Conservation (phyloP, 2,329 filamentous ascomycete genomes). For the Botryotinia globosa region DNA sequence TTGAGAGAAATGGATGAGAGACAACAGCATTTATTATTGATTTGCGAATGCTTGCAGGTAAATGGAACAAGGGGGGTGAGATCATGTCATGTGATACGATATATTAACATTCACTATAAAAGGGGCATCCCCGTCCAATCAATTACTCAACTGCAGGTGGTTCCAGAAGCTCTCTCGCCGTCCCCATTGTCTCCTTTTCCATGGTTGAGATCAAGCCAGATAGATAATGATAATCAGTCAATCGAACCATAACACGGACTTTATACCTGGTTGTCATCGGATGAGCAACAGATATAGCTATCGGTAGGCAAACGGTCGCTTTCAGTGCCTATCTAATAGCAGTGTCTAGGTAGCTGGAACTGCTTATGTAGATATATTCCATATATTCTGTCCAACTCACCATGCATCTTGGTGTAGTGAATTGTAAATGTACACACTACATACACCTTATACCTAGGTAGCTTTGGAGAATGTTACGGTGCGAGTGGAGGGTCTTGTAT, state of each 20-base stretch:
- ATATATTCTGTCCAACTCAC: conserved; percentile 10
- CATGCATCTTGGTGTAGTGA: conserved; percentile 1
- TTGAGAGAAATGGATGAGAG: background rate
- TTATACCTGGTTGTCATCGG: background rate
- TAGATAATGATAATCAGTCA: background rate
- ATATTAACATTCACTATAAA: background rate
- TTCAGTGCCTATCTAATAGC: background rate
- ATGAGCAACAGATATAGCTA: background rate
- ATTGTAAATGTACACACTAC: background rate
- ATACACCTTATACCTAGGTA: background rate
- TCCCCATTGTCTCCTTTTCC: background rate
- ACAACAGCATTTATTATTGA: too few relatives aligned
- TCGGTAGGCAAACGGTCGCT: too few relatives aligned
- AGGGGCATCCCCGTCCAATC: conserved; percentile 11
- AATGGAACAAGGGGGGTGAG: background rate
- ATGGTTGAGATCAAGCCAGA: background rate
- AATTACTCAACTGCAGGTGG: background rate
- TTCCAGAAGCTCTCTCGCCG: background rate
- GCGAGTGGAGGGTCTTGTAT: background rate
- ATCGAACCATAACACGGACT: background rate
- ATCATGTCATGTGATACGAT: conserved; percentile 1
- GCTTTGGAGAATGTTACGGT: background rate
- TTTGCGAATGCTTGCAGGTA: background rate
- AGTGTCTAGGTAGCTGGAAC: background rate
- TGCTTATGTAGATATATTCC: background rate